A percentile compares a stretch with the other conserved stretches of the same genome.
Conservation (phyloP, 495 filamentous ascomycete genomes). For the Penicillium coprophilum region DNA sequence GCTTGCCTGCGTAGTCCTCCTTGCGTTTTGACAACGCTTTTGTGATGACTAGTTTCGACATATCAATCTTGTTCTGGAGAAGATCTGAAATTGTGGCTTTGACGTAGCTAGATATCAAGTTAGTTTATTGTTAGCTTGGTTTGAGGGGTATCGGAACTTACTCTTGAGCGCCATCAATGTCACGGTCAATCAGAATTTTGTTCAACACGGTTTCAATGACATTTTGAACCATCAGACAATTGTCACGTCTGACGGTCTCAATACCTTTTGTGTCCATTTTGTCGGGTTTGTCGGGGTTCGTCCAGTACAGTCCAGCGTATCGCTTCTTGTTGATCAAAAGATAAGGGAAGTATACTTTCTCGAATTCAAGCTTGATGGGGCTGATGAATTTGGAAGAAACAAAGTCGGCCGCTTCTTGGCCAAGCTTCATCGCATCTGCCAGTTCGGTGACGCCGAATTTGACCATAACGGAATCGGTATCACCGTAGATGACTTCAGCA, state of each 20-base stretch:
- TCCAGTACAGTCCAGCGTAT: constrained; percentile 97
- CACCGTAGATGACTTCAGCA: constrained; percentile 95
- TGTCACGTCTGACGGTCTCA: constrained; percentile 95
- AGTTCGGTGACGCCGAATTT: constrained; percentile 91
- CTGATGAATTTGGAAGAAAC: constrained; percentile 91
- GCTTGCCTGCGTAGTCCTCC: constrained; percentile 75
- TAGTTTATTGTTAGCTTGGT: not conserved
- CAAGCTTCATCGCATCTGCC: constrained; percentile 87
- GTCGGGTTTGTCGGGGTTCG: constrained; percentile 88
- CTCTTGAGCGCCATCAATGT: constrained; percentile 88
- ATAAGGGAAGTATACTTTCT: constrained; percentile 99
- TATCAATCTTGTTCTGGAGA: constrained; percentile 95
- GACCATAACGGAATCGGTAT: constrained; percentile 99
- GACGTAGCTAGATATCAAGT: constrained; percentile 68
- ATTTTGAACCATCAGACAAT: constrained; percentile 90
- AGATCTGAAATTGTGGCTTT: constrained; percentile 95
- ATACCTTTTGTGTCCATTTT: constrained; percentile 99
- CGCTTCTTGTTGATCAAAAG: constrained; percentile 99
- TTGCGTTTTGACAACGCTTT: constrained; percentile 81
- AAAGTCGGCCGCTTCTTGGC: constrained; percentile 80
- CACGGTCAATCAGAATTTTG: constrained; percentile 92
- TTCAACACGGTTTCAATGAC: constrained; percentile 96
- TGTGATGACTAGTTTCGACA: constrained; percentile 99
- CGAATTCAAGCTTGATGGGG: constrained; percentile 98
- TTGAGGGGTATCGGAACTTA: constrained; percentile 46